A percentile compares a stretch with the other conserved stretches of the same genome.
These are phyloP conservation scores for Platanthera guangdongensis DNA, from an alignment of 106 monocot species.

Conservation along the genomic window DNA sequence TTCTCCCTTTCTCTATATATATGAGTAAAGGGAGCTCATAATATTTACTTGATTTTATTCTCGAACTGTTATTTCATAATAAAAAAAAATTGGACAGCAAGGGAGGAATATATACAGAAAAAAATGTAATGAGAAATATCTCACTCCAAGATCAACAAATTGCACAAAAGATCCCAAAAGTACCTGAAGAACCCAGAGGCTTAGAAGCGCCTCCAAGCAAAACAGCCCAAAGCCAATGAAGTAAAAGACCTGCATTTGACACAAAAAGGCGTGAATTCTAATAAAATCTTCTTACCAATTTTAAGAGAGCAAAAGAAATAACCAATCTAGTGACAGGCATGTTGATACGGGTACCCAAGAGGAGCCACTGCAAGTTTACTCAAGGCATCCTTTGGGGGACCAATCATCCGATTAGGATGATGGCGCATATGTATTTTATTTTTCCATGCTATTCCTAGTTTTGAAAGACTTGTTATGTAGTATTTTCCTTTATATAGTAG, in stretches of 20 bases:
- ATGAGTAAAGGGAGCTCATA: too few relatives aligned
- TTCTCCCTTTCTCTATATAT: too few relatives aligned
- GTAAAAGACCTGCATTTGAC: conserved; percentile 56
- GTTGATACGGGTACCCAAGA: not conserved
- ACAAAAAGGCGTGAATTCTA: conserved; percentile 3
- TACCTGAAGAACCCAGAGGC: conserved; percentile 76
- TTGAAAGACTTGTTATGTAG: too few relatives aligned
- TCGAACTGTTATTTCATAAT: not conserved
- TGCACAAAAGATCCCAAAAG: not conserved
- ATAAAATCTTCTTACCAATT: not conserved
- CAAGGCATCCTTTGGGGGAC: too few relatives aligned
- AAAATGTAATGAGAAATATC: not conserved
- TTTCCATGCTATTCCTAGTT: too few relatives aligned
- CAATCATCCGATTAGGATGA: too few relatives aligned
- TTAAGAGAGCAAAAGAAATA: not conserved
- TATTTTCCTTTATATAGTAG: too few relatives aligned
- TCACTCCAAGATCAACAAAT: not conserved
- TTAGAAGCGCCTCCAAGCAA: conserved; percentile 60
- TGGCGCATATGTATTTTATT: too few relatives aligned
- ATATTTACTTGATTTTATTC: too few relatives aligned
- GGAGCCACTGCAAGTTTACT: not conserved
- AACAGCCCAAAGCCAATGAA: conserved; percentile 61
- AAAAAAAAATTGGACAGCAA: not conserved
- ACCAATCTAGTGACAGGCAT: not conserved
- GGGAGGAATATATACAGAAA: not conserved